Percentiles rank a stretch among this genome's conserved stretches.
phyloP scores from a whole-genome alignment of 73 alveolate genomes.

The Paramecium primaurelia region DNA sequence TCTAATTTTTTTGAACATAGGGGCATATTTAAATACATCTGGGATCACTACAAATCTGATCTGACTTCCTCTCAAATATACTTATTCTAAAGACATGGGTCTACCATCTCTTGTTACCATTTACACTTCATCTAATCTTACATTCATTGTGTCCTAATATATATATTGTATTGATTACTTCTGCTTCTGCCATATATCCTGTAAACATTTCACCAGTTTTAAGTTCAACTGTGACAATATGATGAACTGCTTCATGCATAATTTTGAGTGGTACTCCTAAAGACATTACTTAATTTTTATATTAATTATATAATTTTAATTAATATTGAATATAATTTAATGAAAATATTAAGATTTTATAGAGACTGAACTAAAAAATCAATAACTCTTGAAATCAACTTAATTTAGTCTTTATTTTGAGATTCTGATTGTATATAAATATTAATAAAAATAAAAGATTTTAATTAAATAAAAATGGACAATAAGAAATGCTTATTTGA shows the following conservation, averaged over 20 bases:
- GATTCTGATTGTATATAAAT: neutral
- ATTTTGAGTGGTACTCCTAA: slow-evolving; percentile 94
- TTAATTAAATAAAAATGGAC: neutral
- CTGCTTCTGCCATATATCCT: slow-evolving; percentile 97
- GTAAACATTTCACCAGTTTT: slow-evolving; percentile 93
- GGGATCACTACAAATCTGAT: slow-evolving; percentile 95
- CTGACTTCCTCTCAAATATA: slow-evolving; percentile 95
- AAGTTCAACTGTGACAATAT: slow-evolving; percentile 93
- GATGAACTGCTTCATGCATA: slow-evolving; percentile 96
- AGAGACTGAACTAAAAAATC: neutral
- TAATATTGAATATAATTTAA: neutral
- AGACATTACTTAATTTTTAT: slow-evolving; percentile 61
- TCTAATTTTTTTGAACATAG: slow-evolving; percentile 95
- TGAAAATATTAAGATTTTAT: neutral
- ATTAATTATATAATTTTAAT: neutral
- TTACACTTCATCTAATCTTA: slow-evolving; percentile 95
- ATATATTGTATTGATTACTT: slow-evolving; percentile 40
- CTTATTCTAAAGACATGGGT: slow-evolving; percentile 78
- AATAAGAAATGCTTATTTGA: slow-evolving; percentile 21
- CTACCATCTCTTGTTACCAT: slow-evolving; percentile 94
- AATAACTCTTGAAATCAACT: neutral
- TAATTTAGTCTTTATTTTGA: neutral
- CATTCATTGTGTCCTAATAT: slow-evolving; percentile 93
- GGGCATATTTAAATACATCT: slow-evolving; percentile 97
- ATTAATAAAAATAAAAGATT: neutral